Base-by-base conservation (phyloP, 2,329 filamentous ascomycete species). In the Xylogone sp. region DNA sequence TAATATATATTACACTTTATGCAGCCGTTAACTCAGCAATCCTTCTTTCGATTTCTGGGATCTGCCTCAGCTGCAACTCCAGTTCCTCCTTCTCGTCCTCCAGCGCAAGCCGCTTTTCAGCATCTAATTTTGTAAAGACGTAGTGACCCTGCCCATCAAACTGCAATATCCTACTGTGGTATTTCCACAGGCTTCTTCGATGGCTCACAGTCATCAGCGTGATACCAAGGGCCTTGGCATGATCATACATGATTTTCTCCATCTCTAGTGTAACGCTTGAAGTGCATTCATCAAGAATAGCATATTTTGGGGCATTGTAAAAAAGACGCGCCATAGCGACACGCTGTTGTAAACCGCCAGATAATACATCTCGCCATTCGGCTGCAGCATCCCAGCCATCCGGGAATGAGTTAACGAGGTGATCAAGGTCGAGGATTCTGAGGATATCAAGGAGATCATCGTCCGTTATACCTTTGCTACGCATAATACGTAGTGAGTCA, bases 71-170 rank as follows among this genome's bases (percentile, higher is more conserved):
- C 68, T 90, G 81, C 46, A 96, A 75, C 53, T 97, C 93, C 43
- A 97, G 76, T 59, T 97, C 93, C 66, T 99, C 94, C 70, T 88
- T 95, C 76, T 97, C 94, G 70, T 99, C 94, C 75, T 99, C 94
- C 46, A 99, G 76, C 69, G 83, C 81, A 68, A 97, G 69, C 54
- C 94, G 78, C 67, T 80, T 84, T 62, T 97, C 93, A 18, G 93
- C 93, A 69, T 99, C 94, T 46, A 99, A 74, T 51, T 81, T 82
- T 0, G 91, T 95, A 65, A 99, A 99, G 31, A 97, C 83, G 63
- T 89, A 96, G 47, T 90, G 78, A 0, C 94, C 94, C 70, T 96
- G 90, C 0, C 94, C 94, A 69, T 97, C 93, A 67, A 99, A 99
- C 70, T 99, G 94, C 65, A 99, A 70, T 54, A 99, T 97, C 70